Base-by-base conservation (phyloP, 2,329 filamentous ascomycete species). In the Aureobasidium sp. region DNA sequence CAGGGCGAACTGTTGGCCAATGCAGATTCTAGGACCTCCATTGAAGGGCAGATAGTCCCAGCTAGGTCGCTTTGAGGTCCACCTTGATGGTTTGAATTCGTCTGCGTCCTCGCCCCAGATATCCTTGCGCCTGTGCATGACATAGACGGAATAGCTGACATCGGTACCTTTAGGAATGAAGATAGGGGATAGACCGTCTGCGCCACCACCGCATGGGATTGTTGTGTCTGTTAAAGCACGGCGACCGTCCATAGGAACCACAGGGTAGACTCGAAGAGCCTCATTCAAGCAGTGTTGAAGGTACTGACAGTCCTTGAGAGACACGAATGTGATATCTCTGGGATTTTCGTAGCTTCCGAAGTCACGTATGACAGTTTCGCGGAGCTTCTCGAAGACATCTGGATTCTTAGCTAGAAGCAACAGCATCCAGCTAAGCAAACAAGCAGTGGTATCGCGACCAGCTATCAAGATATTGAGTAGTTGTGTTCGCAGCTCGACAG, bases 281-380 rank as follows among this genome's bases (percentile, higher is more conserved):
- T 71, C 90, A 74, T 89, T 87, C 68, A 94, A 79, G 61, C 88
- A 79, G 69, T 87, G 79, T 73, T 86, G 70, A 0, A 75, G 67
- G 54, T 70, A 70, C 3, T 66, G 63, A 45, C 67, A 69, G 30
- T 45, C 55, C 52, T 71, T 70, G 16, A 72, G 62, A 44, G 66
- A 64, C 3, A 65, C 50, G 45, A 69, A 71, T 5, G 58, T 65
- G 55, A 69, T 65, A 25, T 61, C 49, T 29, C 50, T 37, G 16
- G 1, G 85, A 83, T 73, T 74, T 55, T 73, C 75, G 39, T 68
- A 66, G 21, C 36, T 49, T 9, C 60, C 62, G 62, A 72, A 69
- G 42, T 65, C 62, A 2, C 32, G 34, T 1, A 70, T 63, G 36
- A 73, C 60, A 37, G 57, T 65, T 15, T 37, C 30, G 39, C 70